phyloP scores from a whole-genome alignment of 2,329 filamentous ascomycete species.

The Mycogone perniciosa region DNA sequence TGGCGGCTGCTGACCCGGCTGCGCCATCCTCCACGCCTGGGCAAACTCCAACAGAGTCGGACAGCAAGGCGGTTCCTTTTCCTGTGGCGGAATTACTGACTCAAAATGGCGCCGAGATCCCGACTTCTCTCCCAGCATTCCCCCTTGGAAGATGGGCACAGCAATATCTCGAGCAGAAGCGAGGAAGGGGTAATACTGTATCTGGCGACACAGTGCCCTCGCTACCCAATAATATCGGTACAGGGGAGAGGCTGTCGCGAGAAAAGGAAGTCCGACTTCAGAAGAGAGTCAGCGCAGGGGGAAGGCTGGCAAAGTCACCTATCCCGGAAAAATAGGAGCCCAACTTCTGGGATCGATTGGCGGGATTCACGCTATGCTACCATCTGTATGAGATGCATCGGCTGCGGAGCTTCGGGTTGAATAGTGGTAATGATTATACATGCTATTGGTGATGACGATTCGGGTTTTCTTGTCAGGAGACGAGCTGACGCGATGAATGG shows the following conservation, averaged over 20 bases:
- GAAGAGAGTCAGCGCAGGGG: conserved; percentile 73
- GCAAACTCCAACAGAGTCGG: conserved; percentile 36
- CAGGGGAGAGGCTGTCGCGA: conserved; percentile 46
- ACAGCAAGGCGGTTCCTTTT: conserved; percentile 61
- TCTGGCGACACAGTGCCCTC: conserved; percentile 55
- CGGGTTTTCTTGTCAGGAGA: conserved; percentile 6
- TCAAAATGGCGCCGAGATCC: conserved; percentile 90
- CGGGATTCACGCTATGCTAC: conserved; percentile 32
- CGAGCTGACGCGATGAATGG: conserved; percentile 2
- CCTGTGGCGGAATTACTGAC: conserved; percentile 84
- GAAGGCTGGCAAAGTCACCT: conserved; percentile 60
- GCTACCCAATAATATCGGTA: conserved; percentile 43
- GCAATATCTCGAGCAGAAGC: conserved; percentile 77
- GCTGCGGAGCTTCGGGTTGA: conserved; percentile 19
- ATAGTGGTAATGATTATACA: conserved; percentile 8
- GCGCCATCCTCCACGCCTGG: conserved; percentile 53
- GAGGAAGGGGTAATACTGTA: conserved; percentile 39
- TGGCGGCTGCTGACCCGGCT: conserved; percentile 88
- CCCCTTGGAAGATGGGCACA: conserved; percentile 75
- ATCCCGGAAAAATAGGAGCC: conserved; percentile 55
- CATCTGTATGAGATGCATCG: conserved; percentile 26
- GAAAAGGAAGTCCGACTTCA: conserved; percentile 66
- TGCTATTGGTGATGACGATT: conserved; percentile 12
- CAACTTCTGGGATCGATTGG: conserved; percentile 34
- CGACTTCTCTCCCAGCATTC: conserved; percentile 67